phyloP scores from a whole-genome alignment of 805 yeast species.

The Candida multigemmis region DNA sequence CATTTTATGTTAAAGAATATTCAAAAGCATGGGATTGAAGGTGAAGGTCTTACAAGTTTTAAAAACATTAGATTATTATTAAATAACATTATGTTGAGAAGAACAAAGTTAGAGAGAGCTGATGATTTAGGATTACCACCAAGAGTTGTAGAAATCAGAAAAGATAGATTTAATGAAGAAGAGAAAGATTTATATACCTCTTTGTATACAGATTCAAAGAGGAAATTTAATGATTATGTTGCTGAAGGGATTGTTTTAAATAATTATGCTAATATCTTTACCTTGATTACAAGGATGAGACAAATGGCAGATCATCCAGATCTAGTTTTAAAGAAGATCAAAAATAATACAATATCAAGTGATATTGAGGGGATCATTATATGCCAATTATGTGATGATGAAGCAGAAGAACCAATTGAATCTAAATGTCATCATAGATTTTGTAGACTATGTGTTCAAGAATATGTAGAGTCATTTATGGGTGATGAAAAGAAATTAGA shows the following conservation, averaged over 20 bases:
- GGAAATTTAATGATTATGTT: slow-evolving; percentile 87
- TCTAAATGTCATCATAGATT: slow-evolving; percentile 91
- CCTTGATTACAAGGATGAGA: slow-evolving; percentile 93
- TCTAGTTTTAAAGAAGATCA: slow-evolving; percentile 69
- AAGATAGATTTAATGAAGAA: slow-evolving; percentile 85
- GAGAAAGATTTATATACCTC: slow-evolving; percentile 90
- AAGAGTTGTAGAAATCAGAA: slow-evolving; percentile 79
- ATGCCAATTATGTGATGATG: slow-evolving; percentile 94
- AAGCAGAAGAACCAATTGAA: slow-evolving; percentile 95
- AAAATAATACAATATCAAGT: slow-evolving; percentile 22
- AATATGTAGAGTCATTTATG: slow-evolving; percentile 74
- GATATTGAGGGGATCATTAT: slow-evolving; percentile 51
- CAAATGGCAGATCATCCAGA: slow-evolving; percentile 99
- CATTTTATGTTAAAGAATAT: slow-evolving; percentile 93
- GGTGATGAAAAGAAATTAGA: slow-evolving; percentile 54
- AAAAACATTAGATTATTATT: slow-evolving; percentile 65
- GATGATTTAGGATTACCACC: slow-evolving; percentile 98
- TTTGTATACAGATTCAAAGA: slow-evolving; percentile 74
- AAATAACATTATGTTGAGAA: slow-evolving; percentile 78
- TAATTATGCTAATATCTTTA: slow-evolving; percentile 94
- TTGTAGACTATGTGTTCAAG: slow-evolving; percentile 87
- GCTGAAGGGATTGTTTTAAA: slow-evolving; percentile 94
- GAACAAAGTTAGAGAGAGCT: slow-evolving; percentile 94
- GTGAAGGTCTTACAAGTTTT: slow-evolving; percentile 75
- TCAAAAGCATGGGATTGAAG: slow-evolving; percentile 74